A percentile compares a stretch with the other conserved stretches of the same genome.
Evolutionary conservation across 495 filamentous ascomycete genomes (phyloP).

Genomic region (Glonium stellatum): DNA sequence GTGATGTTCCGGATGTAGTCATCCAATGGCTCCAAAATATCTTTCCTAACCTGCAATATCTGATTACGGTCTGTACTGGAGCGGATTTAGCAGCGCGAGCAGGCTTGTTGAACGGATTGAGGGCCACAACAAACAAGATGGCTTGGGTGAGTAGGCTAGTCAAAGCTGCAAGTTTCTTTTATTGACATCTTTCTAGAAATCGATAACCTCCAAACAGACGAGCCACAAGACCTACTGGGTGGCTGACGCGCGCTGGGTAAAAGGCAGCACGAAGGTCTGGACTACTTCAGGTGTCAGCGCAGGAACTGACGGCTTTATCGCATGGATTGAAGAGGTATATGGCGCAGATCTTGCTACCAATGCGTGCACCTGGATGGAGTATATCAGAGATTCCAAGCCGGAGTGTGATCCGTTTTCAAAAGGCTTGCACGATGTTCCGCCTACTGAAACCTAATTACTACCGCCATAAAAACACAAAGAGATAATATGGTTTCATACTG

Average conservation of each 20-base stretch:
- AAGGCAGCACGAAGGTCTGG: neutral
- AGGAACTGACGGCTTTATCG: neutral
- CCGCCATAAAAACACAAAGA: too few species aligned
- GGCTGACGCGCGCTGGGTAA: neutral
- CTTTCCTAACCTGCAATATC: neutral
- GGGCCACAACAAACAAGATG: neutral
- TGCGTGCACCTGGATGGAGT: too few species aligned
- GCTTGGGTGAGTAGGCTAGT: neutral
- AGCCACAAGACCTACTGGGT: neutral
- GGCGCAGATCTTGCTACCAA: too few species aligned
- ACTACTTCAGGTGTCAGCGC: conserved; percentile 1
- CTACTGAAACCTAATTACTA: too few species aligned
- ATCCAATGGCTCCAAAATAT: neutral
- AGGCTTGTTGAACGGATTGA: neutral
- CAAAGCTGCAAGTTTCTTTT: neutral
- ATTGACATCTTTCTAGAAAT: too few species aligned
- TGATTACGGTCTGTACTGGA: neutral
- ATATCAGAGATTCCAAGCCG: too few species aligned
- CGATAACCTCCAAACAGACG: too few species aligned
- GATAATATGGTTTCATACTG: too few species aligned
- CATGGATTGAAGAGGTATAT: neutral
- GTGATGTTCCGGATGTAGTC: neutral
- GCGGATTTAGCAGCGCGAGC: neutral
- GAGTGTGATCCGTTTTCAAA: too few species aligned
- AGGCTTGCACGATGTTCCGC: too few species aligned